phyloP scores from a whole-genome alignment of 306 rosid species.

The Gillenia trifoliata region DNA sequence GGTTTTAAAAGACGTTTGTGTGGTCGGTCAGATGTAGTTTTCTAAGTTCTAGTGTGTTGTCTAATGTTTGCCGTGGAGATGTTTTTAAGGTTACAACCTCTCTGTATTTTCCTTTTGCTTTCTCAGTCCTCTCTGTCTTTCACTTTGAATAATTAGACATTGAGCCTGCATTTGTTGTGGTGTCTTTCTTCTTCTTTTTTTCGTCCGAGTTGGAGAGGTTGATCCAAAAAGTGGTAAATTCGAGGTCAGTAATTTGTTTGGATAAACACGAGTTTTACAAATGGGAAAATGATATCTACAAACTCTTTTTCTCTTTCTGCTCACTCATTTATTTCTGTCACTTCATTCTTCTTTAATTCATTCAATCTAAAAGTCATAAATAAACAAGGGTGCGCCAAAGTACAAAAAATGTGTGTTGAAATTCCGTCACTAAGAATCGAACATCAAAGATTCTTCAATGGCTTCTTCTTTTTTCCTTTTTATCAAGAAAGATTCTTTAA shows the following conservation, averaged over 20 bases:
- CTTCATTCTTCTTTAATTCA: background rate
- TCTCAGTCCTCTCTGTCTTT: background rate
- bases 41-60: slow-evolving; percentile 6
- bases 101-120: background rate
- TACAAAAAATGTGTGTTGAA: too few species aligned
- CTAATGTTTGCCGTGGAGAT: background rate
- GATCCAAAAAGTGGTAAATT: background rate
- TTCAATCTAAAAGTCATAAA: background rate
- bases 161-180: background rate
- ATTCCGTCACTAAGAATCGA: too few species aligned
- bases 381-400: background rate
- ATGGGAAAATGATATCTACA: background rate
- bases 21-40: background rate
- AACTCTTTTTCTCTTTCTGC: background rate
- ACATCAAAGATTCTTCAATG: too few species aligned
- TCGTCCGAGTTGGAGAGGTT: background rate
- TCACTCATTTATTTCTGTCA: too few species aligned
- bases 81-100: background rate
- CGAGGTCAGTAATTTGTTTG: background rate
- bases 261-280: background rate
- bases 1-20: background rate
- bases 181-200: background rate
- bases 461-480: too few species aligned
- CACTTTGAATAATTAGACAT: background rate
- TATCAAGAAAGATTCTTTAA: too few species aligned